Base-by-base conservation (phyloP, 495 filamentous ascomycete species). In the Zalerion maritima region DNA sequence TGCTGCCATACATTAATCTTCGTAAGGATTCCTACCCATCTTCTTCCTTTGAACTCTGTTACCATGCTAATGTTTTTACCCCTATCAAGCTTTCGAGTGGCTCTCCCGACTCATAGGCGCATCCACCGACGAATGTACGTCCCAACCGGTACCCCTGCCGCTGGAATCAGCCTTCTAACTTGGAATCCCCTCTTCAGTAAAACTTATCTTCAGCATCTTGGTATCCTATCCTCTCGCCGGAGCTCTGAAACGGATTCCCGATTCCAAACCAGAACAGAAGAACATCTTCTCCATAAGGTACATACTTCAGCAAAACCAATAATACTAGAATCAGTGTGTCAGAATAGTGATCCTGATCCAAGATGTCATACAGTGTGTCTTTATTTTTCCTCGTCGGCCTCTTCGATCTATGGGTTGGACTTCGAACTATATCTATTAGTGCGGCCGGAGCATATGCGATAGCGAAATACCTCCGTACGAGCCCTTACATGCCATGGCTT, bases 401-500 rank as follows among this genome's bases (percentile, higher is more conserved):
- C n/a, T 97, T 92, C 55, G 81, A 87, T 41, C 67, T 97, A 29
- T 96, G 91, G 89, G 60, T 59, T 54, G 89, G 89, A 23, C 55
- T 91, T 15, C 67, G 71, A 17, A 93, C 85, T 1, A 52, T 97
- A 12, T 46, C 82, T 19, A 73, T 91, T 42, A 81, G 78, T 43
- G 71, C 89, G 0, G 68, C 61, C 14, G 87, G 70, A 20, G 69
- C 81, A 18, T 96, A 96, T 49, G 58, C 64, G 32, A 92, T 96
- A 41, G 77, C 89, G 29, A 67, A 72, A 41, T 89, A 78, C 47
- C 58, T 96, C 12, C 57, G 55, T 31, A 65, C 81, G 28, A 83
- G 83, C n/a, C 81, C 83, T 3, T 81, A 85, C 54, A 97, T 97
- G 89, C 91, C 91, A 58, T 97, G 89, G 89, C 70, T 94, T 24